Conservation (phyloP, 2,329 filamentous ascomycete species). For the Cadophora sp. region DNA sequence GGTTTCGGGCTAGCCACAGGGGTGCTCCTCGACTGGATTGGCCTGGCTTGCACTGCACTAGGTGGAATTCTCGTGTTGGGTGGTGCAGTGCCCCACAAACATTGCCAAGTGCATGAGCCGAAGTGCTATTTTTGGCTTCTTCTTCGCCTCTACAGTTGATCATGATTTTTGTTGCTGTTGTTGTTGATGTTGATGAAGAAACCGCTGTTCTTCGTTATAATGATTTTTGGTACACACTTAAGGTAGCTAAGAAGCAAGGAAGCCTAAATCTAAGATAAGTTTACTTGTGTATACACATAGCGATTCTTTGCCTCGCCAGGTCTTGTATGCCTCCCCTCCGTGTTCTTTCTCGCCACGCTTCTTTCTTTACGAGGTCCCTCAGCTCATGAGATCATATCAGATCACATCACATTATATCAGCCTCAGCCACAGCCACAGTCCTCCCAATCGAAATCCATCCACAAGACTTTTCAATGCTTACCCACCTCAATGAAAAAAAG, state of each 20-base stretch:
- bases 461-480: too few relatives aligned
- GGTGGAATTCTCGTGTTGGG: constrained; percentile 19
- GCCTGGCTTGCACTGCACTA: too few relatives aligned
- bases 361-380: neutral
- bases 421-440: neutral
- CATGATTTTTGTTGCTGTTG: too few relatives aligned
- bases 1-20: constrained; percentile 15
- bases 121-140: constrained; percentile 5
- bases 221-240: too few relatives aligned
- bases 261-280: too few relatives aligned
- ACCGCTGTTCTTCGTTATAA: too few relatives aligned
- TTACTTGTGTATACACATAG: too few relatives aligned
- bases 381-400: neutral
- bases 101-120: neutral
- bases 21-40: neutral
- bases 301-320: too few relatives aligned
- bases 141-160: too few relatives aligned
- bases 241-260: too few relatives aligned
- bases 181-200: neutral
- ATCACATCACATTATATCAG: neutral
- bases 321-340: neutral
- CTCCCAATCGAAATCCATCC: too few relatives aligned
- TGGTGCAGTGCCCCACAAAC: neutral
- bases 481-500: too few relatives aligned
- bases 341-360: neutral